These are phyloP conservation scores for Ogataea parapolymorpha DNA, from an alignment of 805 yeast species.

Conservation along the genomic window DNA sequence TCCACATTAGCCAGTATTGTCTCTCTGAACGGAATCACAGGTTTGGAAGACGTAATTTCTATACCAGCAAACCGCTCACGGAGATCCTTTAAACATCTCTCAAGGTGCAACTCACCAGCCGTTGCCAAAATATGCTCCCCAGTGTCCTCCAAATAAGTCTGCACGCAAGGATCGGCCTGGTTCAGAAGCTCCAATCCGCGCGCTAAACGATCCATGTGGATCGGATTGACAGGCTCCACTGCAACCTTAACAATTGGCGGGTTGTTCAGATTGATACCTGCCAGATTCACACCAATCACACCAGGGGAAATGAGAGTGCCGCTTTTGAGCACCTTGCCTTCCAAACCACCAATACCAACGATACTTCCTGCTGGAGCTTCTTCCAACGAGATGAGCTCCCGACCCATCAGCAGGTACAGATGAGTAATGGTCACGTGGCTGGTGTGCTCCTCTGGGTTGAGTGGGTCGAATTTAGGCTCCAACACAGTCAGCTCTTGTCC, in stretches of 20 bases:
- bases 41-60: conserved; percentile 82
- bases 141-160: conserved; percentile 76
- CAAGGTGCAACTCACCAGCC: conserved; percentile 95
- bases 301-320: conserved; percentile 72
- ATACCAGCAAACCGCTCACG: conserved; percentile 89
- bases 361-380: conserved; percentile 93
- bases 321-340: conserved; percentile 74
- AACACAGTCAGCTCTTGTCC: conserved; percentile 76
- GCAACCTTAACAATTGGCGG: conserved; percentile 95
- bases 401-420: conserved; percentile 84
- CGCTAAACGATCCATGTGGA: conserved; percentile 70
- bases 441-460: conserved; percentile 50
- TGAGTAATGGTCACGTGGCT: conserved; percentile 61
- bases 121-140: conserved; percentile 94
- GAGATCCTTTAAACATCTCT: conserved; percentile 88
- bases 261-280: conserved; percentile 69
- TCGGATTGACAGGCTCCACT: conserved; percentile 88
- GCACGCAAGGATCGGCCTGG: conserved; percentile 93
- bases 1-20: conserved; percentile 54
- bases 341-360: conserved; percentile 91
- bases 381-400: conserved; percentile 74
- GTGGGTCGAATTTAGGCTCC: conserved; percentile 86
- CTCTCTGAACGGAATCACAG: conserved; percentile 92
- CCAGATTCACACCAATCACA: conserved; percentile 65
- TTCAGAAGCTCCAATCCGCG: conserved; percentile 75